Evolutionary conservation across 331 rosid genomes (phyloP).

Genomic region (Prunus yedoensis): DNA sequence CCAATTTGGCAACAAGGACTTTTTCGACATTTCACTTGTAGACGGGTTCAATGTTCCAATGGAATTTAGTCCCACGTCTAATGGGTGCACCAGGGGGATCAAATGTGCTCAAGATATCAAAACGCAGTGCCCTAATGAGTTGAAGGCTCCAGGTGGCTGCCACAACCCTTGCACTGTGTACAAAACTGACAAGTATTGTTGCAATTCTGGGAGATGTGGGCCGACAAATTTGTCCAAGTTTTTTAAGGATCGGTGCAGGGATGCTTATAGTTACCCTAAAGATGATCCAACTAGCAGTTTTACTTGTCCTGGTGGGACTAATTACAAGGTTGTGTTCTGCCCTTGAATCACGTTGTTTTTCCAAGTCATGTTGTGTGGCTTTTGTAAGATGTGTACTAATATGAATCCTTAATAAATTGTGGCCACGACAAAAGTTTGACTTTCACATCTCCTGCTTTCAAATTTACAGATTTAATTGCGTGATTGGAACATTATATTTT

Average conservation of each 20-base stretch:
- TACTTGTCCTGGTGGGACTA: constrained; percentile 33
- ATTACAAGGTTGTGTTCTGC: constrained; percentile 41
- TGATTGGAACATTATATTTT: too few species aligned
- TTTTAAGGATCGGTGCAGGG: constrained; percentile 25
- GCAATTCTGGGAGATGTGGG: constrained; percentile 28
- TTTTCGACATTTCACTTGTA: constrained; percentile 32
- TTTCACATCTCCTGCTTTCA: too few species aligned
- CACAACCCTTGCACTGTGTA: constrained; percentile 36
- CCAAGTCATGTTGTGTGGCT: too few species aligned
- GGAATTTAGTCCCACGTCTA: constrained; percentile 27
- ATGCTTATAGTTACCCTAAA: constrained; percentile 37
- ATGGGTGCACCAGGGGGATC: constrained; percentile 17
- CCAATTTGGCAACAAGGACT: constrained; percentile 25
- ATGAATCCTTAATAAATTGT: too few species aligned
- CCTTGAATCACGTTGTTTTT: neutral
- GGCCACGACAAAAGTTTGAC: too few species aligned
- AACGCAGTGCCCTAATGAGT: constrained; percentile 4
- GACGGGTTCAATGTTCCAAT: constrained; percentile 39
- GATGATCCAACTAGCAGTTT: constrained; percentile 33
- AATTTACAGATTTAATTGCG: too few species aligned
- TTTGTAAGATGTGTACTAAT: too few species aligned
- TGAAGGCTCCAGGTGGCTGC: constrained; percentile 18
- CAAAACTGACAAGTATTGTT: constrained; percentile 29
- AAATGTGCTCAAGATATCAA: constrained; percentile 32
- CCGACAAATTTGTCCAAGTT: constrained; percentile 24